Evolutionary conservation across 352 stramenopile species (phyloP).

Genomic region (Phytophthora boehmeriae): DNA sequence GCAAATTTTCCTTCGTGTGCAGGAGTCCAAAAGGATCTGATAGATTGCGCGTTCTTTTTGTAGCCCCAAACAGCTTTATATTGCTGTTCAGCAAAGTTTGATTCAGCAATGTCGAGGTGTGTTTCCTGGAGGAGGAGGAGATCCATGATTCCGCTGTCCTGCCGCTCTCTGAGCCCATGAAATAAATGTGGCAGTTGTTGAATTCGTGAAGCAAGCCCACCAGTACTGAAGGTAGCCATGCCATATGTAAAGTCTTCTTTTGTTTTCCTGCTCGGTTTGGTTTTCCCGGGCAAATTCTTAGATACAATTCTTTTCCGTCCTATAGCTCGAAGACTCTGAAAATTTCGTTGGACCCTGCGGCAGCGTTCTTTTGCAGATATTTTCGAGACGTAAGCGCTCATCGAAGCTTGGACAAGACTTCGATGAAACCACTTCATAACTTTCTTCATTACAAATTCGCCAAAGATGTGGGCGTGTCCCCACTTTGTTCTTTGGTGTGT

Average conservation of each 20-base stretch:
- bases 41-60: not conserved
- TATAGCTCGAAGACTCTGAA: not conserved
- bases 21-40: not conserved
- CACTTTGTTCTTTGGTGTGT: too few relatives aligned
- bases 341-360: not conserved
- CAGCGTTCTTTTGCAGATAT: not conserved
- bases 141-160: not conserved
- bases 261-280: too few relatives aligned
- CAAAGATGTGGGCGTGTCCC: too few relatives aligned
- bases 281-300: not conserved
- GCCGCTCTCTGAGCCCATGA: not conserved
- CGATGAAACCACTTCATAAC: not conserved
- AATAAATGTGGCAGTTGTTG: not conserved
- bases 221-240: not conserved
- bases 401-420: not conserved
- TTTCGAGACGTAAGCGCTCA: not conserved
- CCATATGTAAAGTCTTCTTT: not conserved
- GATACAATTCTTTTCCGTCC: not conserved
- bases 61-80: not conserved
- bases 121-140: not conserved
- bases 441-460: too few relatives aligned
- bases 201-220: not conserved
- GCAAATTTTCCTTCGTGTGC: not conserved
- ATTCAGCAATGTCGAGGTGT: not conserved
- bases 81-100: not conserved